Base-by-base conservation (phyloP, 139 green algal genomes). In the Chlorella vulgaris region DNA sequence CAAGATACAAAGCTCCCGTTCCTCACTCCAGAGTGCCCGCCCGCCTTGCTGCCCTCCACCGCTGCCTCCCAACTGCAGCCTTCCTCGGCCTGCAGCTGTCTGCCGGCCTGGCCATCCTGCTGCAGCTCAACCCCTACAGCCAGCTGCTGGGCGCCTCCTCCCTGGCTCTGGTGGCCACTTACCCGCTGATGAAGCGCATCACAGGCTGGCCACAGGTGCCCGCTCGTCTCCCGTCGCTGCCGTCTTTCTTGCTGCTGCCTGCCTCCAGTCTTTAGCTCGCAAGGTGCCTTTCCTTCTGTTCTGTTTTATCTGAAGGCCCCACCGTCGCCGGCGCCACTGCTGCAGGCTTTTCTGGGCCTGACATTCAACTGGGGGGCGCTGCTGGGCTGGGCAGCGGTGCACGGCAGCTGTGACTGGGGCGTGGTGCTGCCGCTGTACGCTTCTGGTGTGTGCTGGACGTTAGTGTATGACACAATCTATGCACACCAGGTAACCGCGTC, bases 401-500 rank as follows among this genome's bases (percentile, higher is more conserved):
- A 81, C 3, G 96, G 96, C 47, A 62, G 36, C 29, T 90, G 89
- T 71, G 87, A 98, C 39, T 94, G 87, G 90, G 22, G 60, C 0
- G 88, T 94, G 7, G 90, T 97, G 35, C 67, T 96, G 69, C 96
- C 97, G 5, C 84, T 99, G 51, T 98, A 99, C 85, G 80, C 74
- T 7, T 84, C 84, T 0, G 91, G 92, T 7, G 84, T 98, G 0
- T 87, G 69, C 62, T 99, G 97, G 97, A 99, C 95, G 13, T 86
- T 99, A 2, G 89, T 98, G 10, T 99, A 99, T 74, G 97, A 99
- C 89, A 99, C 97, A 10, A 97, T 99, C 47, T 99, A 99, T 76
- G 97, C 97, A 0, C 94, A 99, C 76, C 96, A 99, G 88, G 93
- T 76, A 43, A 76, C 35, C 15, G 35, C 19, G 58, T n/a, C n/a